Conservation (phyloP, 495 filamentous ascomycete genomes). For the Aspergillus nanangensis region DNA sequence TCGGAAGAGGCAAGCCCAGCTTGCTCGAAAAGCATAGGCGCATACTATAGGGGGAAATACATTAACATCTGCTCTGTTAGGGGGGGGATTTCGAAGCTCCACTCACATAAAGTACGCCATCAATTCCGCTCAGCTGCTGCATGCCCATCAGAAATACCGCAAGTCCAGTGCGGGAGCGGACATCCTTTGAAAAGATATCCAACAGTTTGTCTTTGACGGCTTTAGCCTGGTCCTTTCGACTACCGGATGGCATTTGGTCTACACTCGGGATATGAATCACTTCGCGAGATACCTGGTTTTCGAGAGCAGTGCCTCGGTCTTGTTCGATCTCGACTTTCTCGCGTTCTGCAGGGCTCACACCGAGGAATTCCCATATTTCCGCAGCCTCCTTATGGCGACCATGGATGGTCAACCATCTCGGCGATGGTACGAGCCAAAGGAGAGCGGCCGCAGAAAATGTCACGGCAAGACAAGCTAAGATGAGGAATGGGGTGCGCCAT, state of each 20-base stretch:
- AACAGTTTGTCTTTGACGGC: slow-evolving; percentile 15
- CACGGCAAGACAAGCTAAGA: slow-evolving; percentile 39
- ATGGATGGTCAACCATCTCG: slow-evolving; percentile 44
- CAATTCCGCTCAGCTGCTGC: slow-evolving; percentile 45
- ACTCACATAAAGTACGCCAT: slow-evolving; percentile 49
- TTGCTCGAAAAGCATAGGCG: slow-evolving; percentile 48
- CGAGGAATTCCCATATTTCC: slow-evolving; percentile 39
- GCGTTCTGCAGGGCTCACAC: slow-evolving; percentile 44
- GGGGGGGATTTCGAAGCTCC: no score
- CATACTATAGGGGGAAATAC: slow-evolving; percentile 32
- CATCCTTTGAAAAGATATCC: slow-evolving; percentile 38
- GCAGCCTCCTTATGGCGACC: slow-evolving; percentile 32
- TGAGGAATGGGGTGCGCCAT: slow-evolving; percentile 52
- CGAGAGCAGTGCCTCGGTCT: slow-evolving; percentile 8
- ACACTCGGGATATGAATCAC: slow-evolving; percentile 2
- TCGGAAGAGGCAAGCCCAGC: slow-evolving; percentile 45
- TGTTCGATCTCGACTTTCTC: slow-evolving; percentile 43
- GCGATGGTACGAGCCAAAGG: slow-evolving; percentile 40
- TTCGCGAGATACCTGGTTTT: slow-evolving; percentile 1
- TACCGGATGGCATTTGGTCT: neutral
- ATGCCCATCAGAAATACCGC: slow-evolving; percentile 42
- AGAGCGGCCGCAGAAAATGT: slow-evolving; percentile 31
- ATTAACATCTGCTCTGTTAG: neutral
- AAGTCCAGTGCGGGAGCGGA: slow-evolving; percentile 33
- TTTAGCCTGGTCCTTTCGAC: slow-evolving; percentile 3